Evolutionary conservation across 176 grass and related monocot species (phyloP), one percentile per base, ranked within the genome.

Genomic region (Carex scoparia): DNA sequence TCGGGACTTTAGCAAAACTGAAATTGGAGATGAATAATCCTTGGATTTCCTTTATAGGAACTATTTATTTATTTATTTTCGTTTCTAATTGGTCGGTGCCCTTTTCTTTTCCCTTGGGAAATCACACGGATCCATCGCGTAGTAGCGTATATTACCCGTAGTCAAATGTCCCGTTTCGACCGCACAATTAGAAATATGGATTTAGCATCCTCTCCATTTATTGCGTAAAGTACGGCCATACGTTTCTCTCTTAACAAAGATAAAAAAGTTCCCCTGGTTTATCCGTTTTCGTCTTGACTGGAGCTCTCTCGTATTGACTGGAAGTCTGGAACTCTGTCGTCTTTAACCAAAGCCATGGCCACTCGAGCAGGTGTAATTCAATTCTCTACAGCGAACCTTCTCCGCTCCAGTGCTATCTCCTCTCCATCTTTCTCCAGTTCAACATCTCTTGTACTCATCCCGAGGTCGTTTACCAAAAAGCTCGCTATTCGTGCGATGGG

Each of bases 391-490:
- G 15, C 42, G 46, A 68, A 19, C 16, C 19, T 14, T 64, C 58
- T 62, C 14, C 55, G 31, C 16, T 64, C 19, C 33, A 64, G 33
- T 28, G 12, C 56, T 11, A 63, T 81, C 56, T 13, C 79, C 7
- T 62, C 58, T 81, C 7, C 79, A 81, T 81, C 19, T 16, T 8
- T 79, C 75, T 76, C 71, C 71, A 76, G 38, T 53, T 76, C 71
- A 8, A 44, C 23, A 46, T 64, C 58, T 63, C 79, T 19, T 6
- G 30, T 81, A 46, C 35, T 46, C 32, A 48, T 16, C 61, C 81
- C 32, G 2, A 16, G 79, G 1, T 81, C 40, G 9, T 27, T 64
- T 40, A 80, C 65, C n/a, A 63, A 65, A 42, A 68, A n/a, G 1
- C 11, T 68, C 19, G 67, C 58, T 48, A 7, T 83, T 66, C 63